Evolutionary conservation across 2,329 filamentous ascomycete genomes (phyloP), one percentile per base, ranked within the genome.

Genomic region (Curvularia sp.): DNA sequence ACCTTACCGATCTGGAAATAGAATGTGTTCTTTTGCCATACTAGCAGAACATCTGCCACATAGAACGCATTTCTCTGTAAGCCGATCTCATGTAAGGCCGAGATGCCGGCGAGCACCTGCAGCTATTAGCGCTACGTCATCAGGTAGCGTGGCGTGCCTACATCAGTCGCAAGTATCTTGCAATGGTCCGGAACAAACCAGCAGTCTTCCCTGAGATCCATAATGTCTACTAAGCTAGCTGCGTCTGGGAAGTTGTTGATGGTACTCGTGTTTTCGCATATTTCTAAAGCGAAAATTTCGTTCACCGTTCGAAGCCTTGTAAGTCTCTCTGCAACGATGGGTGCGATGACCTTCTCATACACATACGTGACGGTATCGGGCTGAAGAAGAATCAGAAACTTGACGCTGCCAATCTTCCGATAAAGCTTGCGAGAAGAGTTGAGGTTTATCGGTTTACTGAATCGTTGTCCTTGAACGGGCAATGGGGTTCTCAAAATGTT

Each of bases 1-100:
- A 33, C 31, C 30, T 49, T 49, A 49, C 46, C 46, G 20, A 49
- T 49, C 24, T 49, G 46, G 31, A 49, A 38, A 15, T 15, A 20
- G 10, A 33, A 38, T 7, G 13, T 30, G 26, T 47, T 15, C n/a
- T 31, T 22, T 28, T 26, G 46, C 28, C 22, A 2, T 20, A 48
- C 46, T 18, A 48, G 28, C 46, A 48, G 18, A 18, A 48, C 22
- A n/a, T 48, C 46, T n/a, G 33, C 6, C 46, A 10, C 26, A 18
- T 28, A 48, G 35, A 48, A 48, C 28, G 10, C 20, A 35, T 28
- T 18, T 33, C 20, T 48, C 46, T 48, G 46, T 22, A 48, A 20
- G 4, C 13, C 22, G 13, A 35, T 9, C 15, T 18, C 12, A 28
- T 48, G 46, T 20, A 48, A 20, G 30, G 13, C 35, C 9, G 15